Evolutionary conservation across 176 grass and related monocot genomes (phyloP).

Genomic region (Aegilops umbellulata): DNA sequence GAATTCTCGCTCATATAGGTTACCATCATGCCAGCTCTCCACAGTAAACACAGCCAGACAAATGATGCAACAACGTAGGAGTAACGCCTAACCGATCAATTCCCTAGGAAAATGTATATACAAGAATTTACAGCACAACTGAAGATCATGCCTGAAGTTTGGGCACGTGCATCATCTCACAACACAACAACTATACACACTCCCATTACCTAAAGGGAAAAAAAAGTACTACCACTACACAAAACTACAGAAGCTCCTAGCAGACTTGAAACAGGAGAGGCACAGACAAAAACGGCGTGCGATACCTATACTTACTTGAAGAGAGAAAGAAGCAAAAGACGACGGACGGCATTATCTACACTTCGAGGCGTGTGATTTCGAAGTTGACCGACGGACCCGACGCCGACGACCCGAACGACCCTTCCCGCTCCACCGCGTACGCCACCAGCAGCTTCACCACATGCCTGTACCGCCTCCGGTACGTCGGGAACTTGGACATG

Average conservation of each 20-base stretch:
- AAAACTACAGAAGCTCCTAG: conserved; percentile 22
- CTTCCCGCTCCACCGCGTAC: conserved; percentile 55
- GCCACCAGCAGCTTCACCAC: conserved; percentile 62
- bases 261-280: conserved; percentile 13
- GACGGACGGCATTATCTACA: conserved; percentile 22
- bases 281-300: conserved; percentile 44
- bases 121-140: conserved; percentile 5
- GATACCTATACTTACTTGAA: conserved; percentile 17
- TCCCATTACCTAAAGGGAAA: neutral
- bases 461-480: conserved; percentile 71
- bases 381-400: conserved; percentile 22
- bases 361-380: conserved; percentile 58
- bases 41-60: neutral
- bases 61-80: neutral
- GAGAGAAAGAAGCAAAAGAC: neutral
- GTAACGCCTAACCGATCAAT: neutral
- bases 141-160: neutral
- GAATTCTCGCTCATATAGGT: neutral
- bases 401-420: conserved; percentile 32
- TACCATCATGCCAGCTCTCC: conserved; percentile 14
- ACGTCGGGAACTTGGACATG: conserved; percentile 77
- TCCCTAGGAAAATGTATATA: conserved; percentile 7
- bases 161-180: neutral
- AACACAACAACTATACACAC: conserved; percentile 2
- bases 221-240: neutral